Evolutionary conservation across 192 early-diverging fungal species (phyloP).

Genomic region (Diversispora eburnea): DNA sequence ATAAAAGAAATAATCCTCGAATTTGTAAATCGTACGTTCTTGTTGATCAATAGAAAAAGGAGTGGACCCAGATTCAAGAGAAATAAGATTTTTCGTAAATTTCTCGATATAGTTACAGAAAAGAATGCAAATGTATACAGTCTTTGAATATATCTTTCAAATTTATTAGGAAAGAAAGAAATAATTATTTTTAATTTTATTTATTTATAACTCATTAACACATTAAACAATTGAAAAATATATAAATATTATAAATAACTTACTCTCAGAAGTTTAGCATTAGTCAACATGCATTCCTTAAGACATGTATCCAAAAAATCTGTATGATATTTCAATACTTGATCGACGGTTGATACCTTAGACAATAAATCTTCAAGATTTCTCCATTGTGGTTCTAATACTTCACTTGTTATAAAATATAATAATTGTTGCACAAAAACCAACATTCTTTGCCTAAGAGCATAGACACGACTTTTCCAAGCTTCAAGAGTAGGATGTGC

Average conservation of each 20-base stretch:
- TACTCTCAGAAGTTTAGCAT: conserved; percentile 78
- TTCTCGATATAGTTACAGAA: conserved; percentile 58
- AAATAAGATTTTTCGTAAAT: conserved; percentile 44
- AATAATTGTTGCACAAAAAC: conserved; percentile 90
- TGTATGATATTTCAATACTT: conserved; percentile 73
- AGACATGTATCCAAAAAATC: conserved; percentile 85
- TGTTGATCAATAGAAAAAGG: conserved; percentile 41
- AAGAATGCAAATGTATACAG: conserved; percentile 55
- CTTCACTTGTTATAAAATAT: conserved; percentile 87
- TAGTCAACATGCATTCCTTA: conserved; percentile 87
- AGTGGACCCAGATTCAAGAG: conserved; percentile 39
- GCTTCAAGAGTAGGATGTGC: conserved; percentile 45
- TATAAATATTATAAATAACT: conserved; percentile 19
- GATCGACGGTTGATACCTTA: conserved; percentile 78
- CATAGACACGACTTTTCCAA: conserved; percentile 63
- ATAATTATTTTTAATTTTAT: not conserved
- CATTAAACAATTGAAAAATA: not conserved
- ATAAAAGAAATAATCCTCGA: conserved; percentile 60
- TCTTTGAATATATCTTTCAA: conserved; percentile 58
- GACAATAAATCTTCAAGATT: conserved; percentile 60
- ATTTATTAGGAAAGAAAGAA: not conserved
- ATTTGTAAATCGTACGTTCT: conserved; percentile 42
- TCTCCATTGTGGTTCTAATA: conserved; percentile 89
- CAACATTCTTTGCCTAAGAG: conserved; percentile 78
- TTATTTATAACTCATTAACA: not conserved